Base-by-base conservation (phyloP, 257 asterid genomes). In the Rubia yunnanensis region DNA sequence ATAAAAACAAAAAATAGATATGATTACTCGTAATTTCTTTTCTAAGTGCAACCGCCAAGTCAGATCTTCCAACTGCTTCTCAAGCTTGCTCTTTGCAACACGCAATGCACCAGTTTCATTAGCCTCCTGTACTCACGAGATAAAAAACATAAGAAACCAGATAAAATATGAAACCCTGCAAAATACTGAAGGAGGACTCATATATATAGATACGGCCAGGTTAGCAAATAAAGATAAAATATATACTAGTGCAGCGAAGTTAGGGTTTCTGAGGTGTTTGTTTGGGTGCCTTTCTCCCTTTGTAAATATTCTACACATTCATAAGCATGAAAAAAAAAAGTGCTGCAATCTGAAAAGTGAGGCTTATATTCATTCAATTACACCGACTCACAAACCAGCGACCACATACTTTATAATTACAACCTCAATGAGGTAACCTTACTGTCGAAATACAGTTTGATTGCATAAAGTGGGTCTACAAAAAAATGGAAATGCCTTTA, bases 61-160 rank as follows among this genome's bases (percentile, higher is more conserved):
- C 59, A 94, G 91, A 85, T 94, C 99, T 76, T 94, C 99, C 85
- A 90, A 74, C 82, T 90, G 97, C 80, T 85, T 94, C 73, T 94
- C 97, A 69, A 94, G 97, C 83, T 94, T 94, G 72, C 77, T 78
- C 82, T 94, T 94, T 32, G 97, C 99, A 48, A 90, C 57, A 73
- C 97, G 96, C 80, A 94, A 79, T 58, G 97, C 97, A 72, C 99
- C 99, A 60, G 99, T 79, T 78, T 94, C 99, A 74, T 88, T 94
- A 54, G 99, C 99, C 79, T 88, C 99, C 99, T 94, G 85, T 56
- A 73, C 11, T 70, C 36, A 7, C 35, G 38, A 38, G 9, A 58
- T 35, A 48, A 26, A 57, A 52, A 31, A 22, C 41, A 44, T 59
- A 39, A 39, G 36, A 24, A 41, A 35, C 20, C 23, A 70, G 10